These are phyloP conservation scores for Zalaria obscura DNA, from an alignment of 2,329 filamentous ascomycete genomes.

Conservation along the genomic window DNA sequence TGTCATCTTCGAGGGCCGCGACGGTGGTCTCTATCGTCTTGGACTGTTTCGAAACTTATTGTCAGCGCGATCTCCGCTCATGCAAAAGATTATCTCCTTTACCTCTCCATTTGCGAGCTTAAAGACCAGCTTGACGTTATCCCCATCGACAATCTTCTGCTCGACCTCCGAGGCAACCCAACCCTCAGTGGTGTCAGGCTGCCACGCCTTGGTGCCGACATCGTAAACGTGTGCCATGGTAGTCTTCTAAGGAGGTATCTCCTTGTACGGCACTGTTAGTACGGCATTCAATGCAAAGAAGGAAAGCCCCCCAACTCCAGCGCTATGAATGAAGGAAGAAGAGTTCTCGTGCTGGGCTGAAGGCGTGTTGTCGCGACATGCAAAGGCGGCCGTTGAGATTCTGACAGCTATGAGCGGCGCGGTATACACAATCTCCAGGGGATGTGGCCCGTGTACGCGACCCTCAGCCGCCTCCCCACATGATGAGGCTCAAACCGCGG, in stretches of 20 bases:
- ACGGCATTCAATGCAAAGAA: conserved; percentile 3
- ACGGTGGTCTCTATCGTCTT: conserved; percentile 67
- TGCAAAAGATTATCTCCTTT: conserved; percentile 8
- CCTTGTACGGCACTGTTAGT: conserved; percentile 1
- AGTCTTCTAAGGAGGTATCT: conserved; percentile 1
- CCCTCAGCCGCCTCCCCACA: no score
- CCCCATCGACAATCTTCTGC: conserved; percentile 68
- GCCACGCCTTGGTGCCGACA: conserved; percentile 94
- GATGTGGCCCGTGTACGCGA: no score
- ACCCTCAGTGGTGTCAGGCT: conserved; percentile 88
- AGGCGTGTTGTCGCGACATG: no score
- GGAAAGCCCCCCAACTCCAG: conserved; percentile 1
- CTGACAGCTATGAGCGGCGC: no score
- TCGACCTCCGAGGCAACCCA: conserved; percentile 94
- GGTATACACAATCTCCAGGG: no score
- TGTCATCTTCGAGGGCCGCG: conserved; percentile 62
- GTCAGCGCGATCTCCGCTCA: not conserved
- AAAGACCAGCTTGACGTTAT: conserved; percentile 80
- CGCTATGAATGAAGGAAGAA: conserved; percentile 9
- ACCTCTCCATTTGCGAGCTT: conserved; percentile 89
- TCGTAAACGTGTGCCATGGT: conserved; percentile 89
- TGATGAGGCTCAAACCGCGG: no score
- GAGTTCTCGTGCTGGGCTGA: not conserved
- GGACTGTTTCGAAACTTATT: conserved; percentile 36
- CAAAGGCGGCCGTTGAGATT: no score